Evolutionary conservation across 805 yeast species (phyloP).

Genomic region (Lachancea fermentati): DNA sequence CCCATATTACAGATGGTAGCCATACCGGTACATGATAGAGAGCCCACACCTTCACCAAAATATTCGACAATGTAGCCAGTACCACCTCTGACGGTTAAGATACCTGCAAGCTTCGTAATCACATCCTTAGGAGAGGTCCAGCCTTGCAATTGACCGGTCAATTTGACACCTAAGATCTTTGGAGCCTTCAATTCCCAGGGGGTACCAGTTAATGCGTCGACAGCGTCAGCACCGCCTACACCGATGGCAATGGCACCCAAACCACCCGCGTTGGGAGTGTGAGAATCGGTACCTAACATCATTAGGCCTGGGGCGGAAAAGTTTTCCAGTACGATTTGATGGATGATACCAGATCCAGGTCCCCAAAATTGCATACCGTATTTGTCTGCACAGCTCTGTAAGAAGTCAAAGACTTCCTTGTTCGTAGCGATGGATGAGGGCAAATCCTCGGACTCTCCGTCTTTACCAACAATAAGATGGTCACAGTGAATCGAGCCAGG

Average conservation of each 20-base stretch:
- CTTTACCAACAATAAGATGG: conserved; percentile 94
- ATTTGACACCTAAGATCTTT: conserved; percentile 85
- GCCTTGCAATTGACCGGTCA: conserved; percentile 82
- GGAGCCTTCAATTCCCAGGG: conserved; percentile 99
- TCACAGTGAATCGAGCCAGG: conserved; percentile 98
- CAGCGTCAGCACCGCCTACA: conserved; percentile 99
- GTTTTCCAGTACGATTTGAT: conserved; percentile 95
- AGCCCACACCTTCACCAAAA: conserved; percentile 89
- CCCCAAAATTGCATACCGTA: conserved; percentile 99
- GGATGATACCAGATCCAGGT: conserved; percentile 98
- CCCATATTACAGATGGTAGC: conserved; percentile 99
- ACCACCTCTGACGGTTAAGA: conserved; percentile 94
- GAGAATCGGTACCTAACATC: conserved; percentile 98
- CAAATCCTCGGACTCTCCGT: conserved; percentile 84
- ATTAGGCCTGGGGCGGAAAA: conserved; percentile 94
- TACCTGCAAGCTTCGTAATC: conserved; percentile 86
- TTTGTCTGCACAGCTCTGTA: conserved; percentile 86
- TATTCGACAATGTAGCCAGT: conserved; percentile 95
- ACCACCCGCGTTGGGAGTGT: conserved; percentile 99
- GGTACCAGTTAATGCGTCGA: conserved; percentile 91
- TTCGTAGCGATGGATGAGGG: conserved; percentile 75
- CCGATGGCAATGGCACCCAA: conserved; percentile 98
- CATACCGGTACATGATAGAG: conserved; percentile 96
- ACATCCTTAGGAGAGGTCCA: conserved; percentile 99
- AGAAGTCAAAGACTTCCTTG: conserved; percentile 92